Base-by-base conservation (phyloP, 345 rosid genomes). In the Raphanus sativus region DNA sequence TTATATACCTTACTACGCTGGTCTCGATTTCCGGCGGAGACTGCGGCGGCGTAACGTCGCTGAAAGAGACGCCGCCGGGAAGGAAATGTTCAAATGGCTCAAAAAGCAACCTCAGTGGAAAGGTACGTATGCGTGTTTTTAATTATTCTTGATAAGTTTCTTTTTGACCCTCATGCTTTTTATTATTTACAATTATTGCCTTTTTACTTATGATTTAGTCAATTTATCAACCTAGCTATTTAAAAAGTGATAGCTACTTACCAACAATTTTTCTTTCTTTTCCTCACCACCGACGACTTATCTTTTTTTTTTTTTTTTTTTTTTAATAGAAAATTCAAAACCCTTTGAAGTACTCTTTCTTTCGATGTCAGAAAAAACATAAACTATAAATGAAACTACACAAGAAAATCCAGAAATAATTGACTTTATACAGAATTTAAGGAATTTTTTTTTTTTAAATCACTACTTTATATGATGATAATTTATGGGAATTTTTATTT, bases 1-100 rank as follows among this genome's bases (percentile, higher is more conserved):
- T 67, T 88, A 77, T 16, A 15, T 90, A 1, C 92, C 94, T 9
- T 87, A 70, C 0, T 88, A 82, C 11, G 74, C 89, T 2, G 94
- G 94, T 9, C 80, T 88, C 0, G 87, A 89, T 24, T 48, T 88
- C 3, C 85, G 89, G 29, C 85, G 90, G 8, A 55, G 72, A 33
- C 38, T 89, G 0, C 84, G 90, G 89, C 87, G 81, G 69, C 77
- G 63, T 32, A 84, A 77, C 61, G 73, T 66, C 3, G 76, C 82
- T 8, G 72, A 59, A 3, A 77, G 90, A 80, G 92, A 90, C 36
- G 68, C 82, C 30, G 69, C 76, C 28, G 86, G 81, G 40, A 42
- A 28, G 32, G 82, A 81, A 12, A 12, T 86, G 3, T 77, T 62
- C 0, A 28, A 30, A 9, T 88, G 90, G 88, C 81, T 89, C 0